A percentile compares a stretch with the other conserved stretches of the same genome.
Evolutionary conservation across 805 yeast species (phyloP).

Genomic region (Phaffomyces thermotolerans): DNA sequence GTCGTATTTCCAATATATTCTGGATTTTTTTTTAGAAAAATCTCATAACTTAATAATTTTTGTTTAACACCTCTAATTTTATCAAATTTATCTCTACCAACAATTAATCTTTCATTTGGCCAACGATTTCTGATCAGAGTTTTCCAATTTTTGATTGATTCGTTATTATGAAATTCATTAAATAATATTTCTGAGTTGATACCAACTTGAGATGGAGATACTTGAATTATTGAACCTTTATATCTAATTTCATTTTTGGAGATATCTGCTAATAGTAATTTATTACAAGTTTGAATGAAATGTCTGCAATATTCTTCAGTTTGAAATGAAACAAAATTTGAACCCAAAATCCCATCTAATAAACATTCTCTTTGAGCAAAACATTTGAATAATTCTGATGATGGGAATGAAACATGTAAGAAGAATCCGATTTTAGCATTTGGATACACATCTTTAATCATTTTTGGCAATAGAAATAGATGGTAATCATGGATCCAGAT

Average conservation of each 20-base stretch:
- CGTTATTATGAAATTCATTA: conserved; percentile 34
- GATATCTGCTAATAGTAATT: conserved; percentile 80
- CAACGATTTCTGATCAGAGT: conserved; percentile 69
- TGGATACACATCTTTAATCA: conserved; percentile 73
- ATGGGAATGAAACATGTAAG: conserved; percentile 90
- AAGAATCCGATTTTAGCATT: conserved; percentile 86
- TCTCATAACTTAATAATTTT: conserved; percentile 80
- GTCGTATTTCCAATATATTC: conserved; percentile 61
- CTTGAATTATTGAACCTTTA: conserved; percentile 49
- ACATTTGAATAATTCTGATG: conserved; percentile 91
- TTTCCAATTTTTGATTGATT: conserved; percentile 59
- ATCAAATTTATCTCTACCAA: conserved; percentile 85
- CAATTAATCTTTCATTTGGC: conserved; percentile 55
- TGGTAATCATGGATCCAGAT: conserved; percentile 96
- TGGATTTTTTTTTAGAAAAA: conserved; percentile 66
- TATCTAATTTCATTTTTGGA: conserved; percentile 53
- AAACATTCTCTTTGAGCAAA: conserved; percentile 78
- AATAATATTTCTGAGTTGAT: conserved; percentile 59
- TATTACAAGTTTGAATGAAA: conserved; percentile 82
- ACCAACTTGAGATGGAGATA: conserved; percentile 67
- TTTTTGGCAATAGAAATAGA: conserved; percentile 73
- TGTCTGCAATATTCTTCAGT: conserved; percentile 91
- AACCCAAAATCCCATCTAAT: conserved; percentile 79
- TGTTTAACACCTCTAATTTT: conserved; percentile 82
- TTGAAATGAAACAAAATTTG: conserved; percentile 84